Evolutionary conservation across 192 early-diverging fungal genomes (phyloP).

Genomic region (Coemansia sp.): DNA sequence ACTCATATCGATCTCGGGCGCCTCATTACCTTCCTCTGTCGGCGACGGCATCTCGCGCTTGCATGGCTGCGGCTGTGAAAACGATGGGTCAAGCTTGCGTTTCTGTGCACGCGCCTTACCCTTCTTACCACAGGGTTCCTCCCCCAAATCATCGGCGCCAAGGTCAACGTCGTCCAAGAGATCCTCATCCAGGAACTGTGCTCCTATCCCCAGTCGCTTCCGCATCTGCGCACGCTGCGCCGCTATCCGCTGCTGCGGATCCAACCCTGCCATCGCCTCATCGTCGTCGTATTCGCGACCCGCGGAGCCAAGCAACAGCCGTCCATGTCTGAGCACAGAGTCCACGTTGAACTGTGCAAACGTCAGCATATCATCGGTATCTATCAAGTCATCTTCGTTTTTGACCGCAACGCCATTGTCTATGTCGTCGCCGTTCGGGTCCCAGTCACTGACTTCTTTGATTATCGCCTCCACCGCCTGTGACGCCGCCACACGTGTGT

Average conservation of each 20-base stretch:
- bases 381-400: not conserved
- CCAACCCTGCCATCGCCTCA: constrained; percentile 69
- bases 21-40: not conserved
- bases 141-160: constrained; percentile 14
- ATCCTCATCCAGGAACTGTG: constrained; percentile 90
- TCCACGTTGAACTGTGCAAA: constrained; percentile 87
- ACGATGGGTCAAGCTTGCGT: constrained; percentile 22
- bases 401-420: constrained; percentile 14
- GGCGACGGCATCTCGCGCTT: constrained; percentile 19
- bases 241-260: constrained; percentile 80
- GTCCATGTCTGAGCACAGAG: constrained; percentile 76
- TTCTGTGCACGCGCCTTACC: constrained; percentile 13
- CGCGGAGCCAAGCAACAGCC: constrained; percentile 78
- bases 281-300: constrained; percentile 90
- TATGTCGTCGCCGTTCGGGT: constrained; percentile 46
- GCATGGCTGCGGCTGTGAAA: not conserved
- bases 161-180: constrained; percentile 85
- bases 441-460: constrained; percentile 86
- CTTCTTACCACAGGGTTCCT: constrained; percentile 6
- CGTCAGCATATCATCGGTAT: constrained; percentile 61
- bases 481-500: constrained; percentile 92
- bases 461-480: constrained; percentile 91
- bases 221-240: constrained; percentile 82
- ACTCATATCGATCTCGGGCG: constrained; percentile 61
- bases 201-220: constrained; percentile 82